These are phyloP conservation scores for Panellus pusillus DNA, from an alignment of 768 basidiomycete species.

Conservation along the genomic window DNA sequence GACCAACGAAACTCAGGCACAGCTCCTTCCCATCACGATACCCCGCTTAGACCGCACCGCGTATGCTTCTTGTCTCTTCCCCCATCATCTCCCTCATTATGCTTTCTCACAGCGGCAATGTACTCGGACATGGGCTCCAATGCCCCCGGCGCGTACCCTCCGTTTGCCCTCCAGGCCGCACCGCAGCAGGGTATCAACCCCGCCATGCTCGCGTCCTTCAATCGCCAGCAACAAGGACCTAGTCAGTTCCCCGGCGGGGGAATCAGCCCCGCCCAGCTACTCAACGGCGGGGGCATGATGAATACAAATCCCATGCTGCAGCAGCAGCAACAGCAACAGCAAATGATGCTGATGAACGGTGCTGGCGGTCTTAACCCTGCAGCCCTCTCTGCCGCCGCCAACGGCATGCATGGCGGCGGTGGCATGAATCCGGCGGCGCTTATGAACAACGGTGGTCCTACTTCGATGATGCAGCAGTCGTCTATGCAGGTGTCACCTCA, in stretches of 20 bases:
- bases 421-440: neutral
- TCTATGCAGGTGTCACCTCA: neutral
- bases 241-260: neutral
- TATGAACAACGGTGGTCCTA: neutral
- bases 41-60: neutral
- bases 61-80: neutral
- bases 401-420: neutral
- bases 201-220: neutral
- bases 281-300: neutral
- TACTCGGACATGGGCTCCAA: neutral
- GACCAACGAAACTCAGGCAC: neutral
- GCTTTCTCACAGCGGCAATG: neutral
- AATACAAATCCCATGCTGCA: neutral
- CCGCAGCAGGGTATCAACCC: neutral
- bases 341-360: conserved; percentile 1
- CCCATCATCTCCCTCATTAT: neutral
- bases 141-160: neutral
- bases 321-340: conserved; percentile 13
- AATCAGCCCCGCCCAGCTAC: neutral
- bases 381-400: neutral
- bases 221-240: neutral
- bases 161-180: neutral
- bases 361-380: neutral
- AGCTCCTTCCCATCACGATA: neutral
- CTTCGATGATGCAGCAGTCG: neutral